phyloP scores from a whole-genome alignment of 2,329 filamentous ascomycete species.

The Pseudogymnoascus sp. region DNA sequence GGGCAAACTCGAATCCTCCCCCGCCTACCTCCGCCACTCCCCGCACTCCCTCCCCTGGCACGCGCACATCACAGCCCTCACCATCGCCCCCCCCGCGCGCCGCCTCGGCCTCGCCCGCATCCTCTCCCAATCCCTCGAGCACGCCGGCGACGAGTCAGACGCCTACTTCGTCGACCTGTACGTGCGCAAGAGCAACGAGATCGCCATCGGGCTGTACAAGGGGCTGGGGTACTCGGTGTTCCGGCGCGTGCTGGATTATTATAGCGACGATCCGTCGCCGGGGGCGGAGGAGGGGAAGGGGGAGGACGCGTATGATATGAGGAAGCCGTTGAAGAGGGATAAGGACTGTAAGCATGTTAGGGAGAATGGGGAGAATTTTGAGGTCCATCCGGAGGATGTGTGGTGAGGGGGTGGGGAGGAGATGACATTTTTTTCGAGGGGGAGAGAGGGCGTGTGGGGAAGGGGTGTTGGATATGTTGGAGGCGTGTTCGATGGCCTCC shows the following conservation, averaged over 20 bases:
- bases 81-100: conserved; percentile 78
- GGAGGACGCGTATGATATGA: conserved; percentile 96
- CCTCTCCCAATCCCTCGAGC: conserved; percentile 73
- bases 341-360: conserved; percentile 67
- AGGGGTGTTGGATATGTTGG: not conserved
- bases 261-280: conserved; percentile 71
- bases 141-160: conserved; percentile 71
- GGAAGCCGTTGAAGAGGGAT: conserved; percentile 81
- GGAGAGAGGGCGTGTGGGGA: not conserved
- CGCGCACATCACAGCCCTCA: conserved; percentile 93
- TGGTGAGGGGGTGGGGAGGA: conserved; percentile 46
- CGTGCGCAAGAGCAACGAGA: conserved; percentile 78
- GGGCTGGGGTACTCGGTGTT: conserved; percentile 89
- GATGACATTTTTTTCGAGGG: not conserved
- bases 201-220: conserved; percentile 82
- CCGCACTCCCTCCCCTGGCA: conserved; percentile 98
- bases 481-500: not conserved
- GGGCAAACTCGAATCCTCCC: conserved; percentile 89
- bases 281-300: conserved; percentile 60
- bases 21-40: conserved; percentile 64
- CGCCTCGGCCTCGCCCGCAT: conserved; percentile 80
- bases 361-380: conserved; percentile 69
- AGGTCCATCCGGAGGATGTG: conserved; percentile 77
- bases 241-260: conserved; percentile 83
- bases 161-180: conserved; percentile 96